phyloP scores from a whole-genome alignment of 169 alveolate genomes.

The Plasmodium cynomolgi region DNA sequence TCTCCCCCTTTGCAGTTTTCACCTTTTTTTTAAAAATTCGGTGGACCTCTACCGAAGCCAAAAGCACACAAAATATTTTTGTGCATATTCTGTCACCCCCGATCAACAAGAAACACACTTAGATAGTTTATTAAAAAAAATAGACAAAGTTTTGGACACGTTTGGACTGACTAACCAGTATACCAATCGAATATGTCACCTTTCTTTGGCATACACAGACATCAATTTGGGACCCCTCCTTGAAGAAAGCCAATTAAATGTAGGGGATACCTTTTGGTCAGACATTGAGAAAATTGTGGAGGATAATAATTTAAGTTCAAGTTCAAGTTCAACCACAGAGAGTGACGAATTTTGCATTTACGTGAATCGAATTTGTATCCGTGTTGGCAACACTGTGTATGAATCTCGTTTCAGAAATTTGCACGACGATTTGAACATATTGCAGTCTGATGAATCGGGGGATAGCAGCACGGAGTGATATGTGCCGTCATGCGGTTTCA shows the following conservation, averaged over 20 bases:
- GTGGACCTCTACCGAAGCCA: slow-evolving; percentile 63
- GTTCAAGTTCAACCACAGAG: background rate
- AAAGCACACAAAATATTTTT: slow-evolving; percentile 44
- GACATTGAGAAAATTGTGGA: slow-evolving; percentile 12
- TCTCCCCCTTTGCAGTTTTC: slow-evolving; percentile 10
- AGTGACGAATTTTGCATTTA: slow-evolving; percentile 40
- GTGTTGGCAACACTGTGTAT: slow-evolving; percentile 55
- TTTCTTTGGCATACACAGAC: slow-evolving; percentile 63
- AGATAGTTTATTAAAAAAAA: slow-evolving; percentile 32
- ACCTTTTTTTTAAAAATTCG: slow-evolving; percentile 16
- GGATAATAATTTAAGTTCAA: background rate
- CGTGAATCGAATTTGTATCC: slow-evolving; percentile 49
- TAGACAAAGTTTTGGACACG: slow-evolving; percentile 3
- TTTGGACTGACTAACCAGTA: slow-evolving; percentile 34
- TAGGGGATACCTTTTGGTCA: slow-evolving; percentile 17
- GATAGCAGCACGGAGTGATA: slow-evolving; percentile 32
- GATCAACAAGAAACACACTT: slow-evolving; percentile 48
- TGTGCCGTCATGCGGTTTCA: background rate
- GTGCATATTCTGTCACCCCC: slow-evolving; percentile 36
- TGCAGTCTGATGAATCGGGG: slow-evolving; percentile 26
- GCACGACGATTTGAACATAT: background rate
- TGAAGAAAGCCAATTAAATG: slow-evolving; percentile 20
- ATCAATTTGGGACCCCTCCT: slow-evolving; percentile 11
- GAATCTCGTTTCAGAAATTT: slow-evolving; percentile 31
- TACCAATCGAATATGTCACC: slow-evolving; percentile 39